phyloP scores from a whole-genome alignment of 805 yeast species.

The Candida cerambycidarum region DNA sequence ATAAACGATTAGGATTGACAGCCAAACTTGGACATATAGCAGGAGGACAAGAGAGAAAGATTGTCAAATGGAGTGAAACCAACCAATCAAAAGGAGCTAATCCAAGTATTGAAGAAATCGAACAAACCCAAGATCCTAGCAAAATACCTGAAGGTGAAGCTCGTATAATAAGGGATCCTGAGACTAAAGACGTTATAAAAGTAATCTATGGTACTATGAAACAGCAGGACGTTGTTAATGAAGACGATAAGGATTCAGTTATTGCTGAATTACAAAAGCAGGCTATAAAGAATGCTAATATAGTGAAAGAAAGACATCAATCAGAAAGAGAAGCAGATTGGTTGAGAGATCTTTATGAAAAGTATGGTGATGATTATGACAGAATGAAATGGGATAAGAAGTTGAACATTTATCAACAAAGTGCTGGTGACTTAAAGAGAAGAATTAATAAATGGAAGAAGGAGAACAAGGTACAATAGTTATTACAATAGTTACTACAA shows the following conservation, averaged over 20 bases:
- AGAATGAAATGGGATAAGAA: conserved; percentile 93
- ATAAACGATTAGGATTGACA: conserved; percentile 74
- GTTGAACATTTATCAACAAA: conserved; percentile 77
- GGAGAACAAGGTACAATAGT: conserved; percentile 23
- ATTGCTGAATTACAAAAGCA: conserved; percentile 65
- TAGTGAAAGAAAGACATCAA: conserved; percentile 52
- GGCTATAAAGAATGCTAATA: conserved; percentile 44
- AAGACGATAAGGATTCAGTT: conserved; percentile 49
- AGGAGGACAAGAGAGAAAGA: conserved; percentile 76
- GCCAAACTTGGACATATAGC: conserved; percentile 64
- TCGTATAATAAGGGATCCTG: conserved; percentile 65
- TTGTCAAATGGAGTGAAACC: conserved; percentile 38
- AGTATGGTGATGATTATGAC: conserved; percentile 84
- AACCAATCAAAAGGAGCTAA: conserved; percentile 29
- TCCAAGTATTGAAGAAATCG: conserved; percentile 38
- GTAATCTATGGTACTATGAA: conserved; percentile 72
- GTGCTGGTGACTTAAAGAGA: conserved; percentile 78
- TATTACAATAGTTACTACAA: not conserved
- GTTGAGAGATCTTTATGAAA: conserved; percentile 61
- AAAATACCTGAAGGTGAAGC: conserved; percentile 80
- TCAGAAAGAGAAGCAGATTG: conserved; percentile 76
- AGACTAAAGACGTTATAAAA: conserved; percentile 60
- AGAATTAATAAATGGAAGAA: conserved; percentile 72
- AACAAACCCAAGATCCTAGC: conserved; percentile 50
- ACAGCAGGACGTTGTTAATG: conserved; percentile 18